Base-by-base conservation (phyloP, 2,329 filamentous ascomycete genomes). In the Gaeumannomyces tritici region DNA sequence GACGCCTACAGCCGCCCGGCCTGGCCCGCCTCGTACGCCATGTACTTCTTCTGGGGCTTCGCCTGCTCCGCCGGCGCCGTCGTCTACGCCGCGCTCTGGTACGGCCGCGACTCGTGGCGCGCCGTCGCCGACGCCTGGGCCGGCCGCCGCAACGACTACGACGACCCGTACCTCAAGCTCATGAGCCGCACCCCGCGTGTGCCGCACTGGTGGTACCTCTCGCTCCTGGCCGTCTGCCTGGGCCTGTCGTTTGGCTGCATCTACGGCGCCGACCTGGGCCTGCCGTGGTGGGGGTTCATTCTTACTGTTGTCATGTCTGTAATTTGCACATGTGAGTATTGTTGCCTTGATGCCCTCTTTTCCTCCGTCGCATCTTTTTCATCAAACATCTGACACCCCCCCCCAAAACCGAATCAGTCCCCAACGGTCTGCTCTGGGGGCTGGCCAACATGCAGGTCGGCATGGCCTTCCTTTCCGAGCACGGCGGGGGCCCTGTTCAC, bases 41-140 rank as follows among this genome's bases (percentile, higher is more conserved):
- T 73, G 66, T 68, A 69, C 63, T 73, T 73, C 65, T 73, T 72
- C 64, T 73, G 68, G 63, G 72, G 71, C 2, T 74, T 73, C 62
- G 72, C 70, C n/a, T 68, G 67, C 55, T 72, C 70, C 1, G 70
- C 70, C 4, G 70, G 67, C 18, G 70, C 70, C n/a, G 62, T 74
- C 27, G 47, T 69, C 3, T 73, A 71, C 60, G 66, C 69, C 4
- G 60, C 65, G 5, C 65, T 73, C 18, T 73, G 67, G 66, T 70
- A 62, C 61, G 60, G 59, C 5, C 62, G 42, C n/a, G 63, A 64
- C 26, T 64, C 63, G 26, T 62, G 51, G 26, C 54, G 55, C 27
- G 63, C 61, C 47, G 33, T 60, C 6, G 59, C 56, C 8, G 61
- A 64, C 11, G 61, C 47, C 9, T 59, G 42, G 8, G 57, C 61